Evolutionary conservation across 108 stramenopile species (phyloP).

Genomic region (Cyclotella cryptica): DNA sequence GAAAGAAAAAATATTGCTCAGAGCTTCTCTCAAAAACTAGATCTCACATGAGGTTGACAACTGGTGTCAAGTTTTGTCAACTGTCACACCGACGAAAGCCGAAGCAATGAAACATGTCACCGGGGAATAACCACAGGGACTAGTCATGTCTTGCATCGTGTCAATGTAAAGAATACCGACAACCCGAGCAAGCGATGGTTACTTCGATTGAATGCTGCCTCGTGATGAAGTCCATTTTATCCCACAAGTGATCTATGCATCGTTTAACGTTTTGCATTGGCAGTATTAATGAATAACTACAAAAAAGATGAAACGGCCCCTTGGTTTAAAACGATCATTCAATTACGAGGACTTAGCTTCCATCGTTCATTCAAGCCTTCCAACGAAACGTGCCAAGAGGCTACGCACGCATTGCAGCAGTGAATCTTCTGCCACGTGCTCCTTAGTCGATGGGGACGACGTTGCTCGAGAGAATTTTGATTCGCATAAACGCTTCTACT

Average conservation of each 20-base stretch:
- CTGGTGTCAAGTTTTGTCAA: too few species aligned
- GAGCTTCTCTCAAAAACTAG: too few species aligned
- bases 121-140: too few species aligned
- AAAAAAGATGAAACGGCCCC: neutral
- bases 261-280: neutral
- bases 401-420: neutral
- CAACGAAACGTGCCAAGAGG: neutral
- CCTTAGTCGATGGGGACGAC: neutral
- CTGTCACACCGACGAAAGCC: too few species aligned
- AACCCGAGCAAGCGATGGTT: neutral
- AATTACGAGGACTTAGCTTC: constrained; percentile 17
- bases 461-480: too few species aligned
- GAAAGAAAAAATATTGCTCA: too few species aligned
- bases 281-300: neutral
- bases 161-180: neutral
- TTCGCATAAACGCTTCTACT: neutral
- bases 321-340: constrained; percentile 19
- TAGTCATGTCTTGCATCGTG: constrained; percentile 5
- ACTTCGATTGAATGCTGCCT: neutral
- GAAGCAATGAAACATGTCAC: too few species aligned
- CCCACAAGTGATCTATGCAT: neutral
- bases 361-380: neutral
- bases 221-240: neutral
- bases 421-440: neutral
- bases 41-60: too few species aligned